Conservation (phyloP, 371 early-diverging fungal genomes). For the Furculomyces boomerangus region DNA sequence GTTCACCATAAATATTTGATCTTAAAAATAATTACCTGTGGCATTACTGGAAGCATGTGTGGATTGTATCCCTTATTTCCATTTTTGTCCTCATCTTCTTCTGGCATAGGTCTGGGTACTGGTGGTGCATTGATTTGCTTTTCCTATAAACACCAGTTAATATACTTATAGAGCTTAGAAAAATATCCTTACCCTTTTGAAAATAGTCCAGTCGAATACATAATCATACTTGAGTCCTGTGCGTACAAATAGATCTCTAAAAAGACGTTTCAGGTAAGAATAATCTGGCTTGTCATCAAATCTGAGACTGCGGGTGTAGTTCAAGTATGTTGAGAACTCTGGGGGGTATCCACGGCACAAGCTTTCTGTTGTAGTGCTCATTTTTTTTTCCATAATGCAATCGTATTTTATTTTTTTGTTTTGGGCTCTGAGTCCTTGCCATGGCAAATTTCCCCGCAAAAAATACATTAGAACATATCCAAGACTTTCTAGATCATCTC, state of each 20-base stretch:
- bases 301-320: conserved; percentile 87
- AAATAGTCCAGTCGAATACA: conserved; percentile 84
- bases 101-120: conserved; percentile 11
- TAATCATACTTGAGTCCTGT: conserved; percentile 92
- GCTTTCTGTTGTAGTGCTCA: conserved; percentile 88
- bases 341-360: conserved; percentile 93
- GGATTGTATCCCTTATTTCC: too few relatives aligned
- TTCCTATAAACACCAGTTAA: conserved; percentile 8
- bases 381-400: conserved; percentile 98
- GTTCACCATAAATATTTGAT: neutral
- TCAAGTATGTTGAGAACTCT: conserved; percentile 92
- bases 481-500: conserved; percentile 98
- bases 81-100: too few relatives aligned
- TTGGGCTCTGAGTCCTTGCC: conserved; percentile 98
- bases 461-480: conserved; percentile 99
- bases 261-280: conserved; percentile 87
- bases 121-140: conserved; percentile 10
- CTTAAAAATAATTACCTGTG: neutral
- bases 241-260: conserved; percentile 86
- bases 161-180: neutral
- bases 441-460: conserved; percentile 94
- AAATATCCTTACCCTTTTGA: conserved; percentile 15
- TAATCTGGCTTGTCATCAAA: conserved; percentile 99
- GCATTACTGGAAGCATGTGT: neutral
- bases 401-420: conserved; percentile 99